Percentiles rank a stretch among this genome's conserved stretches.
Conservation (phyloP, 768 basidiomycete genomes). For the Tricholoma terreum region DNA sequence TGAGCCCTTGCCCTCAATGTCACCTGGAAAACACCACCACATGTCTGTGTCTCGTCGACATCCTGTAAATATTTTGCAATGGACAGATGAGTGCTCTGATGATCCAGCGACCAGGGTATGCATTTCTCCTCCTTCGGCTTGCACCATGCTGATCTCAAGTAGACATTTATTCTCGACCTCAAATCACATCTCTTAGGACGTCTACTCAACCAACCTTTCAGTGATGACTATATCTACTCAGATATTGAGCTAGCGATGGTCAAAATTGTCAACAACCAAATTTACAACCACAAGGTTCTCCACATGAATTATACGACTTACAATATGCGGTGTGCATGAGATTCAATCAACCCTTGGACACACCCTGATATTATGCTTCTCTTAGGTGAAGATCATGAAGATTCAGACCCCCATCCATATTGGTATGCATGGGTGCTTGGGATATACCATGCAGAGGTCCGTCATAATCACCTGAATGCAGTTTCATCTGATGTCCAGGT, state of each 20-base stretch:
- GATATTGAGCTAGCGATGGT: conserved; percentile 10
- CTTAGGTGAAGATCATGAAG: conserved; percentile 3
- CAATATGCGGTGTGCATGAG: conserved; percentile 34
- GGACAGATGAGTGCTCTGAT: not conserved
- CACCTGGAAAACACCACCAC: too few species aligned
- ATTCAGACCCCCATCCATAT: conserved; percentile 20
- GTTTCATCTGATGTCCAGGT: not conserved
- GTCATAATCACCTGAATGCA: conserved; percentile 10
- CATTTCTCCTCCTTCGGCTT: too few species aligned
- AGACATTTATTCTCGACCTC: conserved; percentile 26
- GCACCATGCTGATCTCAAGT: not conserved
- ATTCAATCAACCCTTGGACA: conserved; percentile 18
- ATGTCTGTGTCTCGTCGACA: not conserved
- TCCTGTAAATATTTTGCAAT: not conserved
- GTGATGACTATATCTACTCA: conserved; percentile 15
- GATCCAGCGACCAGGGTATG: not conserved
- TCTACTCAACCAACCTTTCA: conserved; percentile 11
- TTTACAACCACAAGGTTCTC: conserved; percentile 30
- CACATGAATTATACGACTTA: conserved; percentile 41
- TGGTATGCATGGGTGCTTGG: conserved; percentile 21
- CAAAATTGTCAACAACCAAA: conserved; percentile 18
- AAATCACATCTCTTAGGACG: conserved; percentile 27
- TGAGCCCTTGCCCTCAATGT: too few species aligned
- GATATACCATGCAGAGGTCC: conserved; percentile 20
- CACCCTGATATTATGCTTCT: conserved; percentile 30